These are phyloP conservation scores for Tuber indicum DNA, from an alignment of 495 filamentous ascomycete genomes.

Conservation along the genomic window DNA sequence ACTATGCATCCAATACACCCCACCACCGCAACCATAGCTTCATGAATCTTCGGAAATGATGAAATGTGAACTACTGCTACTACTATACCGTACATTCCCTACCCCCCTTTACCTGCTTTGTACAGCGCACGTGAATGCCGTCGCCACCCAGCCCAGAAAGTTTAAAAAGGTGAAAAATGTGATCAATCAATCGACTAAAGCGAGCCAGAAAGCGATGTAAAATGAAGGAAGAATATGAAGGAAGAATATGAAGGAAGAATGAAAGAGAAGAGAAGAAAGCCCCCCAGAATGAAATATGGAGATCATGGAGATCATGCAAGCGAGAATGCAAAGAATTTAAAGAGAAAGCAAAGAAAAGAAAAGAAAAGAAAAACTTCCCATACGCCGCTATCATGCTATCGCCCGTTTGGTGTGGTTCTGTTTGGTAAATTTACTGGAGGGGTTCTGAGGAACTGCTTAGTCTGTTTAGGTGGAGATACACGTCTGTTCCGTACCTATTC, in stretches of 20 bases:
- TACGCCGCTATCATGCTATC: conserved; percentile 4
- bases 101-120: background rate
- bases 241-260: no score
- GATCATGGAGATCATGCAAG: conserved; percentile 6
- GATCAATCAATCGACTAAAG: background rate
- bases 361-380: background rate
- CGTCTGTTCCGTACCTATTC: conserved; percentile 88
- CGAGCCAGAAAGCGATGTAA: conserved; percentile 7
- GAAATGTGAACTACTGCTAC: background rate
- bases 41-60: background rate
- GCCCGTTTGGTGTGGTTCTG: background rate
- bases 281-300: conserved; percentile 15
- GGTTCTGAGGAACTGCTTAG: conserved; percentile 93
- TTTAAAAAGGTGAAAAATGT: background rate
- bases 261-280: background rate
- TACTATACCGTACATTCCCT: background rate
- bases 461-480: conserved; percentile 94
- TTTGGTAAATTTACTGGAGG: conserved; percentile 61
- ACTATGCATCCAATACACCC: background rate
- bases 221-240: conserved; percentile 1
- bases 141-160: background rate
- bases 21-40: background rate
- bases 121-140: background rate
- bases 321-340: conserved; percentile 5
- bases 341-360: conserved; percentile 11